Evolutionary conservation across 2,329 filamentous ascomycete genomes (phyloP), one percentile per base, ranked within the genome.

Genomic region (Pseudogymnoascus sp.): DNA sequence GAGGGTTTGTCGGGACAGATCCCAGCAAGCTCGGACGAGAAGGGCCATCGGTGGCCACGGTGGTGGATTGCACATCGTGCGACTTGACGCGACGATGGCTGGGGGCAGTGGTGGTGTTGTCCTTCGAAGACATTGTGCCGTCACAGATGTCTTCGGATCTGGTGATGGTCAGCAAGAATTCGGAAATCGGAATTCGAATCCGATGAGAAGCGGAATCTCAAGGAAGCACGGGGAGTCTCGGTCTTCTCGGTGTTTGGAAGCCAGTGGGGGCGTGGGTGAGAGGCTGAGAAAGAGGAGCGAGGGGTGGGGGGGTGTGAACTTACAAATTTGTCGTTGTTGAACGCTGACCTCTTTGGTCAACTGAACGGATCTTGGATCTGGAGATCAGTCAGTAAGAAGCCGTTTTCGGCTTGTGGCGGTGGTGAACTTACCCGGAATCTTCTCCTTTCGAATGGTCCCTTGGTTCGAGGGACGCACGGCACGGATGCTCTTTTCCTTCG

Each of bases 81-180:
- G 45, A 52, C 45, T 52, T 52, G 45, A n/a, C 45, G 26, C 45
- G 45, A 52, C 45, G 45, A 52, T 52, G 45, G 45, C 23, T 15
- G 21, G 23, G 41, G 45, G 19, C 12, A 19, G 26, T 8, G 45
- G 2, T 52, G 45, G 45, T 52, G 45, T 52, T 52, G 45, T 12
- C 23, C 7, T 52, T 52, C n/a, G 45, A 52, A 52, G 45, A 52
- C 45, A 52, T 52, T 48, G 41, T 48, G 41, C n/a, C 3, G 3
- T 18, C 23, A 52, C 45, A 18, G 5, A 18, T 30, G n/a, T 18
- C 45, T 9, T 30, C 45, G 23, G n/a, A 18, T 18, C 45, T 52
- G 26, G 5, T 30, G 12, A 2, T 30, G 9, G 45, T 52, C 45
- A 52, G 45, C 15, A 52, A 28, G n/a, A 23, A n/a, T n/a, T n/a